Percentiles rank a stretch among this genome's conserved stretches.
These are phyloP conservation scores for Fraxinus velutina DNA, from an alignment of 305 asterid genomes.

Conservation along the genomic window DNA sequence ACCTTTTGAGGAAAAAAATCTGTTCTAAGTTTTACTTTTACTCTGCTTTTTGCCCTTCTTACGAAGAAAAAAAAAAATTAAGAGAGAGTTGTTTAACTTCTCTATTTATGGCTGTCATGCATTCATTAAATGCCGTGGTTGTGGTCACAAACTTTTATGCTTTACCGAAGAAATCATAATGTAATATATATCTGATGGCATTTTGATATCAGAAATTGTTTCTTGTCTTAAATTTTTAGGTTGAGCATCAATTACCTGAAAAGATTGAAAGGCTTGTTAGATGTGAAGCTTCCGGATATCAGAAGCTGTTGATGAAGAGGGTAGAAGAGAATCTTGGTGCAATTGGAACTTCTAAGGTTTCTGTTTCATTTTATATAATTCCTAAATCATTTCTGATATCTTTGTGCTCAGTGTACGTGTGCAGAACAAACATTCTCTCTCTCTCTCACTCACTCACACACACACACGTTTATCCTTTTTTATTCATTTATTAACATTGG, in stretches of 20 bases:
- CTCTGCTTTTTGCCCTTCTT: neutral
- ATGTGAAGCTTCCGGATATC: constrained; percentile 97
- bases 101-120: constrained; percentile 13
- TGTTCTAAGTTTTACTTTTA: neutral
- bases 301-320: constrained; percentile 91
- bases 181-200: neutral
- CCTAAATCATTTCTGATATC: neutral
- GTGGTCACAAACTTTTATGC: neutral
- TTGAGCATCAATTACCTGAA: constrained; percentile 86
- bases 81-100: neutral
- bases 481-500: neutral
- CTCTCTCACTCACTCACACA: neutral
- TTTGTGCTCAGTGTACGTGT: constrained; percentile 9
- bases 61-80: neutral
- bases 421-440: neutral
- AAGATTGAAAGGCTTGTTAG: constrained; percentile 94
- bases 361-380: constrained; percentile 9
- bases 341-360: constrained; percentile 87
- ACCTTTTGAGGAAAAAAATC: neutral
- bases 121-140: constrained; percentile 9
- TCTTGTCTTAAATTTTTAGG: constrained; percentile 46
- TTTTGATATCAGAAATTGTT: constrained; percentile 23
- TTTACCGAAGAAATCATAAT: neutral
- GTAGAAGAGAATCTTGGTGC: constrained; percentile 99
- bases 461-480: neutral